phyloP scores from a whole-genome alignment of 805 yeast genomes.

The Saccharomycopsis sp. region DNA sequence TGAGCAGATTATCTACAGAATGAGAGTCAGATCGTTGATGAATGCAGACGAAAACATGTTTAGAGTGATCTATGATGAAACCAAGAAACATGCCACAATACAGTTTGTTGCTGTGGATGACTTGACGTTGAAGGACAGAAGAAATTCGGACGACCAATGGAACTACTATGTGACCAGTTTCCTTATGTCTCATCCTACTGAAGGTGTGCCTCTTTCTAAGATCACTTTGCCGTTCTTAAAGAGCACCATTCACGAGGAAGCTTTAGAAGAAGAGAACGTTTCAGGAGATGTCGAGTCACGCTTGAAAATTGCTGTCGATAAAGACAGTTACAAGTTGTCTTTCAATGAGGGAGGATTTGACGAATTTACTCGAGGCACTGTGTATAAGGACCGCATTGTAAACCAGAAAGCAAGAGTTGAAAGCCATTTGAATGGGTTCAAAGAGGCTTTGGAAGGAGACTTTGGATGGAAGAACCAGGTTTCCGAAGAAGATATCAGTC shows the following conservation, averaged over 20 bases:
- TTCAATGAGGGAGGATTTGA: conserved; percentile 78
- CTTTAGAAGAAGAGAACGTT: conserved; percentile 42
- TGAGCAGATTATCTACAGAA: conserved; percentile 84
- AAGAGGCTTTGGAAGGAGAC: conserved; percentile 41
- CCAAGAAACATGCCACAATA: conserved; percentile 48
- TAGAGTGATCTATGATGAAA: conserved; percentile 66
- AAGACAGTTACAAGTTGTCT: conserved; percentile 70
- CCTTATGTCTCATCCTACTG: conserved; percentile 94
- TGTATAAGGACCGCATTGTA: conserved; percentile 34
- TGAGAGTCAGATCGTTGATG: conserved; percentile 79
- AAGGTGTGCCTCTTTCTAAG: conserved; percentile 77
- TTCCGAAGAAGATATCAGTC: conserved; percentile 33
- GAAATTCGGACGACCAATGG: conserved; percentile 74
- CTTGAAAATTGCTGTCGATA: conserved; percentile 70
- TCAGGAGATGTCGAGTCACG: conserved; percentile 65
- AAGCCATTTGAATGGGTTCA: conserved; percentile 26
- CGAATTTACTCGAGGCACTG: conserved; percentile 59
- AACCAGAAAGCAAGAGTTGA: conserved; percentile 28
- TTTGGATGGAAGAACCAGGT: conserved; percentile 51
- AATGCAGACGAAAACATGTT: conserved; percentile 88
- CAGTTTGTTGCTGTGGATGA: conserved; percentile 87
- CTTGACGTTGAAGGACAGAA: conserved; percentile 67
- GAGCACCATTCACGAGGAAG: conserved; percentile 46
- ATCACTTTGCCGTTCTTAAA: conserved; percentile 76
- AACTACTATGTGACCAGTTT: conserved; percentile 90